Evolutionary conservation across 257 asterid species (phyloP), one percentile per base, ranked within the genome.

Genomic region (Craterostigma plantagineum): DNA sequence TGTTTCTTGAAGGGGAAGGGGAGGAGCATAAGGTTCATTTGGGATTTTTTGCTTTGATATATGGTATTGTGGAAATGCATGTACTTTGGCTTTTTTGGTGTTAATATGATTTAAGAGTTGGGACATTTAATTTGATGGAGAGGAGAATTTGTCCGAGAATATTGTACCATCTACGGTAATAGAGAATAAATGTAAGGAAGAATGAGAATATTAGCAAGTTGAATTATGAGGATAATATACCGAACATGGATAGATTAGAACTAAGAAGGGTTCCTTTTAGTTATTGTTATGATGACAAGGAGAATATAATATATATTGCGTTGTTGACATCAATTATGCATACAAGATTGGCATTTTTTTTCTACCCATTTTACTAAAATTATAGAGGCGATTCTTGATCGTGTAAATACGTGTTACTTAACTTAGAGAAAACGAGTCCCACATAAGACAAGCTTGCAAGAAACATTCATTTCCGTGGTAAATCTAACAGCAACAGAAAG

Each of bases 371-470:
- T 7, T 7, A 7, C 45, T 42, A 43, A 52, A 48, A 12, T 30
- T 16, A 33, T 34, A 15, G 27, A 38, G 8, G 43, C n/a, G 43
- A 37, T 66, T 57, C 59, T 51, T 54, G 33, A 46, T 48, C 36
- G 11, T 48, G 61, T 43, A 54, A 34, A 44, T 41, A 54, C 8
- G 7, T 55, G 60, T 67, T 60, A 48, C 75, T 66, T 71, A 43
- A 49, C 69, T 69, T 60, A 46, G 65, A n/a, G n/a, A 58, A 61
- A 62, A 55, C 18, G 73, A 36, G 67, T n/a, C 45, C 56, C 52
- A 45, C 54, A 51, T 56, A 53, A 16, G 57, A 45, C 53, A 64
- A 63, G 38, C 73, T 66, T 69, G 59, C 68, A 67, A 51, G 81
- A 54, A 62, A 65, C 49, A 48, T 38, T 38, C 63, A 43, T 62